Percentiles rank a stretch among this genome's conserved stretches.
Conservation (phyloP, 202 grass and related monocot genomes). For the Brachypodium distachyon region DNA sequence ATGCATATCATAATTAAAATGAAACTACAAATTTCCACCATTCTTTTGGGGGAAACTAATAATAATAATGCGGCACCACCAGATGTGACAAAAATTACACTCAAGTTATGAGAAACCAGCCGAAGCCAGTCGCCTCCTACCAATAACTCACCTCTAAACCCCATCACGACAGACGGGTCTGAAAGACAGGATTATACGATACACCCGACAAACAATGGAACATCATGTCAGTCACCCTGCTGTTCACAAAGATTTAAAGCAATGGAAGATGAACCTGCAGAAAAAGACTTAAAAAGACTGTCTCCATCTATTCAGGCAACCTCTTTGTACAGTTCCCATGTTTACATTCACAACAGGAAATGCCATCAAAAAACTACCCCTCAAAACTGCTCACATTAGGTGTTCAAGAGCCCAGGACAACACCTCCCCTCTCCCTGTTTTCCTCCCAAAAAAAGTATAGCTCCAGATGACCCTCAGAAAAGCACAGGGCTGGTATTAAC, state of each 20-base stretch:
- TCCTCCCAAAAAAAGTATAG: background rate
- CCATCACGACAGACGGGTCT: background rate
- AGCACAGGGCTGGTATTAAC: background rate
- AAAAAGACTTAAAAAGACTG: constrained; percentile 13
- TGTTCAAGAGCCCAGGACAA: constrained; percentile 22
- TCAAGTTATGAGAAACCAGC: background rate
- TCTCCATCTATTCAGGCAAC: constrained; percentile 42
- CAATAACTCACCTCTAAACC: background rate
- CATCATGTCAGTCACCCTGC: background rate
- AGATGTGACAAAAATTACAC: background rate
- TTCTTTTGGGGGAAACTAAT: background rate
- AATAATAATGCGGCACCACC: background rate
- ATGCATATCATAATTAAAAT: background rate
- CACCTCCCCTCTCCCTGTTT: background rate
- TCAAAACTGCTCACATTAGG: constrained; percentile 34
- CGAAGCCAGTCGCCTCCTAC: background rate
- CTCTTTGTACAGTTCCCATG: constrained; percentile 54
- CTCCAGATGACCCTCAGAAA: background rate
- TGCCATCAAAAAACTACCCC: constrained; percentile 27
- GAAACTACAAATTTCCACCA: background rate
- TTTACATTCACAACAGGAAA: constrained; percentile 46
- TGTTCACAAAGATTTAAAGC: background rate
- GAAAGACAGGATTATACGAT: background rate
- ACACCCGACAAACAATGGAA: background rate
- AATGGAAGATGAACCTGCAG: background rate